Percentiles rank a stretch among this genome's conserved stretches.
Conservation (phyloP, 495 filamentous ascomycete genomes). For the Pseudotulostoma volvatum region DNA sequence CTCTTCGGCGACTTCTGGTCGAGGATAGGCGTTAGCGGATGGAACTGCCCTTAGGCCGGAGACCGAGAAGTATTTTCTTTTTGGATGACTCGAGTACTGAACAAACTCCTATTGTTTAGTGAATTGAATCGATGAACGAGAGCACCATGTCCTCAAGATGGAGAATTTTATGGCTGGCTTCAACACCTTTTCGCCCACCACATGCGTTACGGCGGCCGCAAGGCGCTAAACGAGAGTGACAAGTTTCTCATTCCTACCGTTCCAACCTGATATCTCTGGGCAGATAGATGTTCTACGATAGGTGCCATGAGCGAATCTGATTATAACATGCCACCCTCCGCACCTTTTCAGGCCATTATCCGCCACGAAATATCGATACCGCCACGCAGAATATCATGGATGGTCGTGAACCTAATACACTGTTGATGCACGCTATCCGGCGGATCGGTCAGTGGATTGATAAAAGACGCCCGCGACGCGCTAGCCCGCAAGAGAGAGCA, state of each 20-base stretch:
- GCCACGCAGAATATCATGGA: constrained; percentile 9
- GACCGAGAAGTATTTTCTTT: constrained; percentile 11
- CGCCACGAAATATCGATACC: constrained; percentile 8
- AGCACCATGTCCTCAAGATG: constrained; percentile 2
- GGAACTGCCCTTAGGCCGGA: constrained; percentile 7
- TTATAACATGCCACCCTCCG: constrained; percentile 11
- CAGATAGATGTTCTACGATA: constrained; percentile 4
- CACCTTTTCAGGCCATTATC: constrained; percentile 17
- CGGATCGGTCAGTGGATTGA: constrained; percentile 15
- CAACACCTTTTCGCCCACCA: constrained; percentile 5
- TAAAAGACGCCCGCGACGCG: neutral
- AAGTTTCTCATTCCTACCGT: constrained; percentile 2
- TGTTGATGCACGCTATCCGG: constrained; percentile 11
- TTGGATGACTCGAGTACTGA: neutral
- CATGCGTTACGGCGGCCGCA: constrained; percentile 6
- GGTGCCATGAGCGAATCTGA: constrained; percentile 16
- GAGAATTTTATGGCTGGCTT: constrained; percentile 7
- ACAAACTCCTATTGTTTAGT: neutral
- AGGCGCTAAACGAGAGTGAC: constrained; percentile 7
- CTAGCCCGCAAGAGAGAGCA: neutral
- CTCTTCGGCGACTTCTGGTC: constrained; percentile 8
- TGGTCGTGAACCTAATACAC: constrained; percentile 11
- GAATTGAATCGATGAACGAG: constrained; percentile 1
- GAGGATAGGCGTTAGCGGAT: constrained; percentile 5
- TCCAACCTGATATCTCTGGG: neutral